phyloP scores from a whole-genome alignment of 805 yeast genomes.

The Wickerhamiella alocasiicola region DNA sequence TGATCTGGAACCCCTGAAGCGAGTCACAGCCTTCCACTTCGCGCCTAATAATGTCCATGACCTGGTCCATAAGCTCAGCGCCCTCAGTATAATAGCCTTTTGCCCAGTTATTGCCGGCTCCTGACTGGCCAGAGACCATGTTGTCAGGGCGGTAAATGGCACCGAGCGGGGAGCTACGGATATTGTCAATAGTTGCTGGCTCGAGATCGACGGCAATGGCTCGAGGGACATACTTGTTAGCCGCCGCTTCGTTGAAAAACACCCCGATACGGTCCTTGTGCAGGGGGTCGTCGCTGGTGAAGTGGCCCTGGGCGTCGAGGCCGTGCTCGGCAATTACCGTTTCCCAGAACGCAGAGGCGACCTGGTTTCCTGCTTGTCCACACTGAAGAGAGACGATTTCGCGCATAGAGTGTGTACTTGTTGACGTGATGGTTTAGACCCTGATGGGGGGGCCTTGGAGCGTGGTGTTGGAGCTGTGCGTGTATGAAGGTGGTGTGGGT shows the following conservation, averaged over 20 bases:
- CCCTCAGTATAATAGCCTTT: slow-evolving; percentile 96
- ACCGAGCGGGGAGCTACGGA: slow-evolving; percentile 69
- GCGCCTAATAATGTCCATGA: slow-evolving; percentile 79
- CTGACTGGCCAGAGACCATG: slow-evolving; percentile 75
- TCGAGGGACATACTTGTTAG: slow-evolving; percentile 83
- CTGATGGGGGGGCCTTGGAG: too few relatives aligned
- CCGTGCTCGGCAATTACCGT: slow-evolving; percentile 33
- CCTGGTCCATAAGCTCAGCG: slow-evolving; percentile 84
- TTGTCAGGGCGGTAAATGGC: slow-evolving; percentile 86
- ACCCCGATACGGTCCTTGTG: slow-evolving; percentile 51
- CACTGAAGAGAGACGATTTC: slow-evolving; percentile 10
- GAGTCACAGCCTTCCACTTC: slow-evolving; percentile 91
- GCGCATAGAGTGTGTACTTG: too few relatives aligned
- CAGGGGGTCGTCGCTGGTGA: slow-evolving; percentile 20
- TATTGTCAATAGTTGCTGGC: slow-evolving; percentile 86
- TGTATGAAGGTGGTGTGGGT: too few relatives aligned
- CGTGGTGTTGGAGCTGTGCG: too few relatives aligned
- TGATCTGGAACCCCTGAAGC: slow-evolving; percentile 86
- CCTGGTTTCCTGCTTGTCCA: slow-evolving; percentile 49
- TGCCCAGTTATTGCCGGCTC: slow-evolving; percentile 96
- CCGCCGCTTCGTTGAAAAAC: slow-evolving; percentile 72
- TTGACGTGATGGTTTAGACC: too few relatives aligned
- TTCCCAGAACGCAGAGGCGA: slow-evolving; percentile 38
- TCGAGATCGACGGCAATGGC: slow-evolving; percentile 87
- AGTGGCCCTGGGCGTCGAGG: slow-evolving; percentile 28